Evolutionary conservation across 495 filamentous ascomycete genomes (phyloP).

Genomic region (Peziza echinospora): DNA sequence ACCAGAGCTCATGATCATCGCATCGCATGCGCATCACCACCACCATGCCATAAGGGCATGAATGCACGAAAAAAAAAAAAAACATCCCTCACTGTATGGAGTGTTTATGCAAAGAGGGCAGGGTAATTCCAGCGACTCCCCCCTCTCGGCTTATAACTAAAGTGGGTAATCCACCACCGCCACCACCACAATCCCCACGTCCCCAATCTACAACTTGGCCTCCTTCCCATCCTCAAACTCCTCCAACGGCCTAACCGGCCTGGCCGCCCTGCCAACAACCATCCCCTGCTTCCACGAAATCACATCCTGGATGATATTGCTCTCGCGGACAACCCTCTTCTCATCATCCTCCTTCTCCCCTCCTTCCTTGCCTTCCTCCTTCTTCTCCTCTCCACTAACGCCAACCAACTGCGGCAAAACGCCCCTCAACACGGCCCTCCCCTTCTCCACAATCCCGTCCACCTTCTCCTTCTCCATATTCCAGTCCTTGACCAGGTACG

Average conservation of each 20-base stretch:
- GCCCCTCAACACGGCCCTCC: constrained; percentile 11
- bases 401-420: not conserved
- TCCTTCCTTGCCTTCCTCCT: constrained; percentile 7
- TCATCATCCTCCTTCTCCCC: constrained; percentile 4
- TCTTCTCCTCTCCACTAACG: not conserved
- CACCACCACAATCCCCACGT: no score
- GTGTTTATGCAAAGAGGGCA: no score
- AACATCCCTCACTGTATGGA: no score
- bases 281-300: constrained; percentile 15
- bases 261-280: constrained; percentile 11
- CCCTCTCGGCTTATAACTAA: no score
- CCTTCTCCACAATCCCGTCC: constrained; percentile 25
- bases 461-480: constrained; percentile 25
- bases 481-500: constrained; percentile 30
- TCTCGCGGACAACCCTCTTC: constrained; percentile 3
- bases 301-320: constrained; percentile 14
- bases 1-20: no score
- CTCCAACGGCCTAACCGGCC: constrained; percentile 16
- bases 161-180: no score
- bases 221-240: constrained; percentile 19
- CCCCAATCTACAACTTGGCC: constrained; percentile 15
- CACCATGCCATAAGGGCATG: no score
- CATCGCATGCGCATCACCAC: no score
- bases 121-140: no score
- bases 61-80: no score